Evolutionary conservation across 202 grass and related monocot species (phyloP), one percentile per base, ranked within the genome.

Genomic region (Eragrostis tef): DNA sequence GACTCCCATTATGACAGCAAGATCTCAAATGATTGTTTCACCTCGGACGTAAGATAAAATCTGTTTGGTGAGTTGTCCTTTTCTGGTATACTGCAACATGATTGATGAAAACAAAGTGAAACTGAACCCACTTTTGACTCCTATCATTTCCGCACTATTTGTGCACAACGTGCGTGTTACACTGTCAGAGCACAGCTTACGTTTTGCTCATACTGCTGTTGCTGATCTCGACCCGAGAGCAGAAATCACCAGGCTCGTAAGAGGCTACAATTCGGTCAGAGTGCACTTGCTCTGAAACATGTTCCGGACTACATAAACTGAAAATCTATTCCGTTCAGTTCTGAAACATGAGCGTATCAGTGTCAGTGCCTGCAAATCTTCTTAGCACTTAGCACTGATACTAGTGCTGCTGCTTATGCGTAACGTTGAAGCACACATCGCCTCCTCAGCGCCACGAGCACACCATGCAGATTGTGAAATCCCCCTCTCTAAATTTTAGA

Each of bases 211-310:
- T 19, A 22, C 11, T 54, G 34, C 46, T 80, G 15, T 9, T 41
- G 15, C n/a, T 41, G 84, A 68, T 68, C 19, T 60, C 12, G 84
- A 86, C 61, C 0, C 10, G 16, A 16, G 13, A 39, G 5, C 67
- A 60, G 67, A 34, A 36, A 81, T 15, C 51, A 72, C 43, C 19
- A 44, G 16, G 4, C 13, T 42, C 41, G 36, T 3, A 6, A 71
- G 21, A 24, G 0, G 48, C 50, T 56, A 10, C 16, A 16, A n/a
- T 59, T 70, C 41, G 9, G 42, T 36, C 42, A 17, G 7, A 70
- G 13, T 58, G n/a, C 15, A 53, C 65, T 21, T 5, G 6, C 46
- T 15, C 27, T 67, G 14, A 58, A 75, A 75, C 56, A 46, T 16
- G 20, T 42, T 31, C 8, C 53, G 19, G 31, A 19, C 60, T 65